Conservation (phyloP, 2,329 filamentous ascomycete species). For the Gnomoniopsis smithogilvyi region DNA sequence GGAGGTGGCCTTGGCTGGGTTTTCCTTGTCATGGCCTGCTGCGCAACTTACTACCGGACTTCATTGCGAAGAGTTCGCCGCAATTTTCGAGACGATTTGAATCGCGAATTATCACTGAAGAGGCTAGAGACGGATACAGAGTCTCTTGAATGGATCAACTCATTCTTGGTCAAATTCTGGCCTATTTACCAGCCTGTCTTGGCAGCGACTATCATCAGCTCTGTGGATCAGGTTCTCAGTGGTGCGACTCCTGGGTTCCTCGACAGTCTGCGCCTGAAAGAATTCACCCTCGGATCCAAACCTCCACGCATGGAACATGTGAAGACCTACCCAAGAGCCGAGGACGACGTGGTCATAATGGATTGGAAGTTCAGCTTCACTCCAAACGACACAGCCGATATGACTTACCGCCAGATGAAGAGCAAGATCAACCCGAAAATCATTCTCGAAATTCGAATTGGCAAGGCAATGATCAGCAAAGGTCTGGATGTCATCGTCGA, state of each 20-base stretch:
- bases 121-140: slow-evolving; percentile 87
- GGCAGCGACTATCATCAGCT: slow-evolving; percentile 85
- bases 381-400: slow-evolving; percentile 86
- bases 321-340: slow-evolving; percentile 94
- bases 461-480: slow-evolving; percentile 96
- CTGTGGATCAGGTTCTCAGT: slow-evolving; percentile 93
- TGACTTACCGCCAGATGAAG: slow-evolving; percentile 86
- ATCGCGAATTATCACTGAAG: slow-evolving; percentile 77
- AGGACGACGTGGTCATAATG: slow-evolving; percentile 96
- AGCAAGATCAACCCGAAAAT: slow-evolving; percentile 98
- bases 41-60: slow-evolving; percentile 94
- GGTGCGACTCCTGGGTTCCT: slow-evolving; percentile 88
- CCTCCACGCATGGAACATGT: slow-evolving; percentile 95
- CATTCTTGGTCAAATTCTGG: slow-evolving; percentile 98
- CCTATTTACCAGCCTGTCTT: slow-evolving; percentile 96
- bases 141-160: slow-evolving; percentile 98
- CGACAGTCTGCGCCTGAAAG: slow-evolving; percentile 90
- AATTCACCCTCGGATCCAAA: slow-evolving; percentile 90
- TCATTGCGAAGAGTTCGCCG: slow-evolving; percentile 89
- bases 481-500: slow-evolving; percentile 96
- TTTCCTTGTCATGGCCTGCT: slow-evolving; percentile 86
- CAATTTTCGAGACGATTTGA: slow-evolving; percentile 94
- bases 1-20: slow-evolving; percentile 93
- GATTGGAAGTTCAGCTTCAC: slow-evolving; percentile 99
- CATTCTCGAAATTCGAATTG: slow-evolving; percentile 88